Percentiles rank a stretch among this genome's conserved stretches.
These are phyloP conservation scores for Eucalyptus grandis DNA, from an alignment of 345 rosid genomes.

Conservation along the genomic window DNA sequence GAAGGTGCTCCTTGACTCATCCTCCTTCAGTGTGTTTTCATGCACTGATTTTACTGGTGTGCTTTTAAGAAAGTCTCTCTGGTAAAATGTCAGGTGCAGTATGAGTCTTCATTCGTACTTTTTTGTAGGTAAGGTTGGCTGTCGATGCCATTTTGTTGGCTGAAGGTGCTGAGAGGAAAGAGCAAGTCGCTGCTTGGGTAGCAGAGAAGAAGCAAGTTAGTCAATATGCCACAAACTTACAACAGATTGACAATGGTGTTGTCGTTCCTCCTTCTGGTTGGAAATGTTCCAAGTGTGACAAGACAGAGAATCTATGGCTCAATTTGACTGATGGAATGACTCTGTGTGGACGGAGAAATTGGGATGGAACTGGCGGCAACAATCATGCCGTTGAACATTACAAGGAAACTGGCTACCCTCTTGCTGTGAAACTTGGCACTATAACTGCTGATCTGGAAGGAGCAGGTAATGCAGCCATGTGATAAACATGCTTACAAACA, in stretches of 20 bases:
- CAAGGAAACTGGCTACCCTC: conserved; percentile 84
- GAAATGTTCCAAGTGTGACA: conserved; percentile 88
- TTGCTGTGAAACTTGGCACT: conserved; percentile 97
- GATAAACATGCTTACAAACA: not conserved
- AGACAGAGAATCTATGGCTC: conserved; percentile 89
- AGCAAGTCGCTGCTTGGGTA: conserved; percentile 91
- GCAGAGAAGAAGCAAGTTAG: conserved; percentile 80
- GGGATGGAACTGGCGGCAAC: conserved; percentile 99
- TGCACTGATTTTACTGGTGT: not conserved
- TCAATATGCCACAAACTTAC: conserved; percentile 67
- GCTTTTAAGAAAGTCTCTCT: not conserved
- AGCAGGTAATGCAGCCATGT: conserved; percentile 65
- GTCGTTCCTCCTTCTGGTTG: conserved; percentile 83
- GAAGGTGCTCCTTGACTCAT: conserved; percentile 42
- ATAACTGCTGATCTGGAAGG: conserved; percentile 90
- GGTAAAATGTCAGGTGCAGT: not conserved
- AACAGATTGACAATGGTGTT: conserved; percentile 65
- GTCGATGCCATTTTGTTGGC: conserved; percentile 71
- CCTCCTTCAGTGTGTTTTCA: not conserved
- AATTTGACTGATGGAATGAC: conserved; percentile 97
- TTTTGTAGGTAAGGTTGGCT: conserved; percentile 74
- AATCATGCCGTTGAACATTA: conserved; percentile 89
- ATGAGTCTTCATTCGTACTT: not conserved
- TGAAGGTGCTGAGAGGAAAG: conserved; percentile 84
- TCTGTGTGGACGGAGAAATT: conserved; percentile 92